phyloP scores from a whole-genome alignment of 768 basidiomycete species.

The Ramaria sp. region DNA sequence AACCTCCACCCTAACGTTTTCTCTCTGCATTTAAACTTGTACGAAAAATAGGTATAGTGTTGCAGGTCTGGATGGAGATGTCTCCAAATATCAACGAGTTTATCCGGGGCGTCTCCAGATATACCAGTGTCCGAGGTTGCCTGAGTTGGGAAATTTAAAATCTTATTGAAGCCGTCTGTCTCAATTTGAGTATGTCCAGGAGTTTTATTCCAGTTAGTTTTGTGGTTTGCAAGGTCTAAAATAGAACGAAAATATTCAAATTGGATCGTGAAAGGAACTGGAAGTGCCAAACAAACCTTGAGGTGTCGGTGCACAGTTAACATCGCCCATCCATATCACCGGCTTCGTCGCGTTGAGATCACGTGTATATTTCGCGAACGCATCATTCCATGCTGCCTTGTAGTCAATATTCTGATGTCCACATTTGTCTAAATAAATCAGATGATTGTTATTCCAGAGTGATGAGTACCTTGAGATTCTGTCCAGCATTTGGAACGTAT shows the following conservation, averaged over 20 bases:
- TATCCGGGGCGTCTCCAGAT: slow-evolving; percentile 18
- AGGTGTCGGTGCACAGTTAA: slow-evolving; percentile 78
- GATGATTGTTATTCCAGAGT: background rate
- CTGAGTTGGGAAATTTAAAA: slow-evolving; percentile 32
- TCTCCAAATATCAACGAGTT: slow-evolving; percentile 76
- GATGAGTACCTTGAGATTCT: slow-evolving; percentile 50
- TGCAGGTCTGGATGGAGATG: slow-evolving; percentile 49
- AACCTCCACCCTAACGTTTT: slow-evolving; percentile 85
- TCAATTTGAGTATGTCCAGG: slow-evolving; percentile 79
- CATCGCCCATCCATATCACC: slow-evolving; percentile 81
- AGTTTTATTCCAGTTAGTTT: slow-evolving; percentile 79
- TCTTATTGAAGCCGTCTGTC: slow-evolving; percentile 59
- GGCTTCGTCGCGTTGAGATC: slow-evolving; percentile 68
- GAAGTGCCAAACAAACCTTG: slow-evolving; percentile 33
- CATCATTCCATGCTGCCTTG: slow-evolving; percentile 70
- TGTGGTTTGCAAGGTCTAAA: slow-evolving; percentile 57
- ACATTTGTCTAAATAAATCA: background rate
- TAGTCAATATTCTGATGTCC: slow-evolving; percentile 50
- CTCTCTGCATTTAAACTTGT: slow-evolving; percentile 65
- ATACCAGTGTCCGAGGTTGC: slow-evolving; percentile 27
- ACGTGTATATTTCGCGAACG: slow-evolving; percentile 66
- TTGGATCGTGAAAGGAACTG: background rate
- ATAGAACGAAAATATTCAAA: slow-evolving; percentile 9
- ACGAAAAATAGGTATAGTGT: slow-evolving; percentile 82
- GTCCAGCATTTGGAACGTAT: slow-evolving; percentile 79